phyloP scores from a whole-genome alignment of 1,284 basidiomycete genomes.

The Athelia sp. region DNA sequence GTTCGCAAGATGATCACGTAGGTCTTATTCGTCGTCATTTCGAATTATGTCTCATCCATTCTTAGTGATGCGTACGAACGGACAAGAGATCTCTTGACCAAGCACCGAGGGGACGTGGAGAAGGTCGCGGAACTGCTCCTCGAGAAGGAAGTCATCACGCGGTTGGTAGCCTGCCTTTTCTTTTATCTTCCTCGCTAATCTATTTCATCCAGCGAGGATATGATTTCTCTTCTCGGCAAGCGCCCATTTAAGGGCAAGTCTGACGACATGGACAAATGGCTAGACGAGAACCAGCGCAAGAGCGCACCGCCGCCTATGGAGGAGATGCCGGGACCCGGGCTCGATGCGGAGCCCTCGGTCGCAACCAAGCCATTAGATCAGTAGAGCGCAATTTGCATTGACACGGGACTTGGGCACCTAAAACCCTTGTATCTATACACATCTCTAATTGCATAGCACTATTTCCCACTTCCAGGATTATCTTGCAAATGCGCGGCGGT shows the following conservation, averaged over 20 bases:
- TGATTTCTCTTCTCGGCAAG: slow-evolving; percentile 81
- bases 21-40: slow-evolving; percentile 12
- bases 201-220: slow-evolving; percentile 60
- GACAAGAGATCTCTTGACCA: slow-evolving; percentile 78
- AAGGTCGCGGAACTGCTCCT: slow-evolving; percentile 90
- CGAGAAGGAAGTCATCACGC: slow-evolving; percentile 92
- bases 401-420: no score
- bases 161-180: slow-evolving; percentile 42
- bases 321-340: slow-evolving; percentile 23
- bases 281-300: slow-evolving; percentile 68
- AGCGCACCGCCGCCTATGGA: slow-evolving; percentile 56
- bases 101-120: slow-evolving; percentile 87
- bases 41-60: slow-evolving; percentile 1
- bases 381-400: neutral
- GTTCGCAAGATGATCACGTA: slow-evolving; percentile 94
- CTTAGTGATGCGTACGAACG: slow-evolving; percentile 75
- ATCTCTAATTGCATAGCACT: no score
- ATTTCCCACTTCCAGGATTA: no score
- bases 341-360: slow-evolving; percentile 31
- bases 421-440: no score
- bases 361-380: neutral
- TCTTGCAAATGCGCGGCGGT: slow-evolving; percentile 55
- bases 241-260: slow-evolving; percentile 75
- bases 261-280: slow-evolving; percentile 93
- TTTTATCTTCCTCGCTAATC: slow-evolving; percentile 1